Evolutionary conservation across 306 rosid species (phyloP).

Genomic region (Ceratonia siliqua): DNA sequence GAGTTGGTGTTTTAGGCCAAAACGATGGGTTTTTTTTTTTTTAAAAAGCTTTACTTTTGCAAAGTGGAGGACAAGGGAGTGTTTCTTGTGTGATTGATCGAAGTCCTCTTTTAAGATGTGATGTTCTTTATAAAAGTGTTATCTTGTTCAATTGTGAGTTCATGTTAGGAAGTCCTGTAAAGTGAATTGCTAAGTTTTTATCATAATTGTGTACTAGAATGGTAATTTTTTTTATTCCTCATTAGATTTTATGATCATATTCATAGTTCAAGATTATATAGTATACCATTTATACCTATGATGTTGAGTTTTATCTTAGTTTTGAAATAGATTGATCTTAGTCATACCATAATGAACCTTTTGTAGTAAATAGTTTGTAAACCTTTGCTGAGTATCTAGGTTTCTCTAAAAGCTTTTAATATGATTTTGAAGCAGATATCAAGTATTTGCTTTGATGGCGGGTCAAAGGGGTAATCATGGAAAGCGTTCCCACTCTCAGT

Average conservation of each 20-base stretch:
- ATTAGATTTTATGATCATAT: neutral
- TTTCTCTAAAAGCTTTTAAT: neutral
- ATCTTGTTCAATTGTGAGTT: neutral
- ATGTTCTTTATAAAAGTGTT: neutral
- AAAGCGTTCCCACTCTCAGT: constrained; percentile 70
- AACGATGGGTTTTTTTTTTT: neutral
- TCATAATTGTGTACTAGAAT: neutral
- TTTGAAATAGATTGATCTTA: constrained; percentile 11
- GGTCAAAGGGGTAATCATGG: constrained; percentile 76
- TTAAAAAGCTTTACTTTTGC: neutral
- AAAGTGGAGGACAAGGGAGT: neutral
- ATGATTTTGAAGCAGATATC: constrained; percentile 27
- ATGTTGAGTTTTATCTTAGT: too few species aligned
- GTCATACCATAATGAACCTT: neutral
- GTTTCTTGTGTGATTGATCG: neutral
- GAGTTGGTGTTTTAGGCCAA: too few species aligned
- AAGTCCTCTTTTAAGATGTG: neutral
- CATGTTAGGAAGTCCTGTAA: neutral
- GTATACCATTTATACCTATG: neutral
- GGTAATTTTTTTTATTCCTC: neutral
- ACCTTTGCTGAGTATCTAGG: neutral
- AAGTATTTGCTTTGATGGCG: constrained; percentile 46
- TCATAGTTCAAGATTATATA: neutral
- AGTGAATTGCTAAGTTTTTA: neutral
- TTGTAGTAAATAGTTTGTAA: constrained; percentile 15